phyloP scores from a whole-genome alignment of 2,329 filamentous ascomycete species.

The Aspergillus chevalieri region DNA sequence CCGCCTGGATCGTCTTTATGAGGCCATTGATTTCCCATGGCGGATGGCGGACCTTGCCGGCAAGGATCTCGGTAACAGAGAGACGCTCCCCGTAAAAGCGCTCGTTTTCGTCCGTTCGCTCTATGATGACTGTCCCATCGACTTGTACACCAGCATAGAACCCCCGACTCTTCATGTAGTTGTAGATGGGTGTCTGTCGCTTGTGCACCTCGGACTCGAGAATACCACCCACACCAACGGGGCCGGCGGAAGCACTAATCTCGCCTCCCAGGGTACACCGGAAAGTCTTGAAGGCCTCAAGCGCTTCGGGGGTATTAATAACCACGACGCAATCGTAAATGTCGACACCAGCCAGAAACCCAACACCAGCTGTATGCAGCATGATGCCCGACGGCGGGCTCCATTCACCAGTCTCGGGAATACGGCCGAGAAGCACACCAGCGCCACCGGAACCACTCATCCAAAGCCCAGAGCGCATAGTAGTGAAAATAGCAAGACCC shows the following conservation, averaged over 20 bases:
- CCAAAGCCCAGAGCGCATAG: conserved; percentile 90
- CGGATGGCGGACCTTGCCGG: conserved; percentile 53
- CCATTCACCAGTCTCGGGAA: conserved; percentile 76
- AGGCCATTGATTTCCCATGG: conserved; percentile 55
- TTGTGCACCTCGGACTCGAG: conserved; percentile 65
- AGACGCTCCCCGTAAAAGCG: conserved; percentile 70
- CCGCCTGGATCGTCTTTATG: conserved; percentile 78
- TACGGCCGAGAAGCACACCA: conserved; percentile 76
- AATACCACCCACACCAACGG: conserved; percentile 67
- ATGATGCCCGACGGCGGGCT: conserved; percentile 86
- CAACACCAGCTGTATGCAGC: conserved; percentile 80
- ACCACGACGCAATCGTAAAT: conserved; percentile 94
- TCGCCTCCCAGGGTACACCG: conserved; percentile 77
- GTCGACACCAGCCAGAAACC: conserved; percentile 85
- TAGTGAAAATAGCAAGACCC: conserved; percentile 88
- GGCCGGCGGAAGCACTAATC: conserved; percentile 69
- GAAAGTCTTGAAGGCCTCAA: conserved; percentile 76
- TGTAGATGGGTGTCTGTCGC: conserved; percentile 66
- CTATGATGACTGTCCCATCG: conserved; percentile 79
- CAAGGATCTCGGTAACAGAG: conserved; percentile 57
- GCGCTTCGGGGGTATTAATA: conserved; percentile 76
- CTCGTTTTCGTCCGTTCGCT: conserved; percentile 82
- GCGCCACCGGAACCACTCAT: conserved; percentile 85
- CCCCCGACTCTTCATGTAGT: conserved; percentile 82
- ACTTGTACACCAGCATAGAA: conserved; percentile 82